A percentile compares a stretch with the other conserved stretches of the same genome.
phyloP scores from a whole-genome alignment of 2,329 filamentous ascomycete genomes.

The Exophiala oligosperma region DNA sequence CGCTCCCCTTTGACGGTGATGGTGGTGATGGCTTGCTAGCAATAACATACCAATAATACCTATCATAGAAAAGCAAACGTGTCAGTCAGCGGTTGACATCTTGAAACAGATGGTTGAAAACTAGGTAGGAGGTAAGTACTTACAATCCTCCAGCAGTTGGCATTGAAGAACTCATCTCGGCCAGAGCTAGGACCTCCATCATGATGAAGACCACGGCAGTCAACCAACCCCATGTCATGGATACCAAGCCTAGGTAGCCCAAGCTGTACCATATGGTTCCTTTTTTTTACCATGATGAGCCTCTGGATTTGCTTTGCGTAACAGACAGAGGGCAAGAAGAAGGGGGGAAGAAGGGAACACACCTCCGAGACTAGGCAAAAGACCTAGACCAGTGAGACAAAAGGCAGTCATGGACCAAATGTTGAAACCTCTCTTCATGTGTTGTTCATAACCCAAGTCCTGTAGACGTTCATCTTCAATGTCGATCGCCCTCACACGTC shows the following conservation, averaged over 20 bases:
- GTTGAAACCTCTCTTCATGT: slow-evolving; percentile 8
- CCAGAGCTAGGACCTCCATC: background rate
- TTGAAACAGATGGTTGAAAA: background rate
- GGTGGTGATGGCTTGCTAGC: too few species aligned
- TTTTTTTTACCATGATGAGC: background rate
- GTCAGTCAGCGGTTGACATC: too few species aligned
- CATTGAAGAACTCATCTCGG: slow-evolving; percentile 1
- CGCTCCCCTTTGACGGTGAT: too few species aligned
- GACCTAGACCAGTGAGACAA: slow-evolving; percentile 5
- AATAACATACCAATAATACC: too few species aligned
- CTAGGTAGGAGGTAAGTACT: background rate
- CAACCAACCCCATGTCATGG: slow-evolving; percentile 6
- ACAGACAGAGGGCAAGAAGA: too few species aligned
- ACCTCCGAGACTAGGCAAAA: slow-evolving; percentile 5
- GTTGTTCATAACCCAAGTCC: slow-evolving; percentile 8
- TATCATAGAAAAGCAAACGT: too few species aligned
- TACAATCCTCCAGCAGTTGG: background rate
- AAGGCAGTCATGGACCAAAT: slow-evolving; percentile 8
- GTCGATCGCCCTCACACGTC: background rate
- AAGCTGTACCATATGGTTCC: slow-evolving; percentile 7
- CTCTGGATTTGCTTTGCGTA: too few species aligned
- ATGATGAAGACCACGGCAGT: slow-evolving; percentile 4
- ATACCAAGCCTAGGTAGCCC: background rate
- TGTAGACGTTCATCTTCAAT: slow-evolving; percentile 1
- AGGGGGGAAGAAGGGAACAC: background rate